These are phyloP conservation scores for Lyophyllum shimeji DNA, from an alignment of 768 basidiomycete species.

Conservation along the genomic window DNA sequence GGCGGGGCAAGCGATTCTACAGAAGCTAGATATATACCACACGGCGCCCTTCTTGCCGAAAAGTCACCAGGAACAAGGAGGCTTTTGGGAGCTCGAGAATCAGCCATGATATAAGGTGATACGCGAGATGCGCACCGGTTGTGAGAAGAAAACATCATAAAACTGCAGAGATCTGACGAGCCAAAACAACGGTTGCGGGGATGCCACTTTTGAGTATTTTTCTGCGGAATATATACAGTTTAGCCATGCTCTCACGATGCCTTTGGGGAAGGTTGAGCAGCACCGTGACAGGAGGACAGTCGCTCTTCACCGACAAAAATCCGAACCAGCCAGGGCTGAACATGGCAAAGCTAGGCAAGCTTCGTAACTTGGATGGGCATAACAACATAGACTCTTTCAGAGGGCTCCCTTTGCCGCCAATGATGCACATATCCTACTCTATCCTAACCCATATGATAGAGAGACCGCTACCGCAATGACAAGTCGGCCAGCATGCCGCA, in stretches of 20 bases:
- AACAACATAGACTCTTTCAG: background rate
- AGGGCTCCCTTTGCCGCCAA: background rate
- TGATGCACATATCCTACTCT: background rate
- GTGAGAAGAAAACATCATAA: background rate
- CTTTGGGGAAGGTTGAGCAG: background rate
- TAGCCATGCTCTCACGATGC: background rate
- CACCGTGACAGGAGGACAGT: background rate
- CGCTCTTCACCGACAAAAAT: background rate
- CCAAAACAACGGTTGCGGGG: slow-evolving; percentile 1
- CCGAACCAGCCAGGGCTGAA: background rate
- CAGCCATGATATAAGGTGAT: slow-evolving; percentile 10
- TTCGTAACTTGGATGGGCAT: background rate
- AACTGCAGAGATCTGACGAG: background rate
- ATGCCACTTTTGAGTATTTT: background rate
- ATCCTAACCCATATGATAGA: no score
- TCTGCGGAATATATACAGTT: slow-evolving; percentile 8
- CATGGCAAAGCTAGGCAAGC: background rate
- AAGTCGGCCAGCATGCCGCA: no score
- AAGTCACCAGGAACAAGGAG: slow-evolving; percentile 17
- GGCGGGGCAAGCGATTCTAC: background rate
- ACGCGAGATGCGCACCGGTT: slow-evolving; percentile 3
- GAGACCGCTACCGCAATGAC: no score
- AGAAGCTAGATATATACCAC: slow-evolving; percentile 14
- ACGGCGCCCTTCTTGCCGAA: slow-evolving; percentile 12
- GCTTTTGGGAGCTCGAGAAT: slow-evolving; percentile 9